Evolutionary conservation across 208 protist species (phyloP).

Genomic region (Leishmania aethiopica): DNA sequence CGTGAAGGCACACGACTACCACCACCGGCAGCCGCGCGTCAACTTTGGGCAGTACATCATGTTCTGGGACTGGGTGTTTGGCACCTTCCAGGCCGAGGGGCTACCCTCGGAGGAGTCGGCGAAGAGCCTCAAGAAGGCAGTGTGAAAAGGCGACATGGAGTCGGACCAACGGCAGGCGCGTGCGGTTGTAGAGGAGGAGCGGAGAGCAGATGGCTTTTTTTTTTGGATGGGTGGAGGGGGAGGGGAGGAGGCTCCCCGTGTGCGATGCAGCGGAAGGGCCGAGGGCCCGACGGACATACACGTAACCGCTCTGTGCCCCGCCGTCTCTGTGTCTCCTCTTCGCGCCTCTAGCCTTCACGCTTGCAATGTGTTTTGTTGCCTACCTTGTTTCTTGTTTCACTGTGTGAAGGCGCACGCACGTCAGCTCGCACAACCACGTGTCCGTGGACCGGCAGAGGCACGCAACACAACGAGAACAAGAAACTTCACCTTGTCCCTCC

Average conservation of each 20-base stretch:
- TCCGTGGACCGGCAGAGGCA: neutral
- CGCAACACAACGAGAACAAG: neutral
- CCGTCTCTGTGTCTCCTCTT: neutral
- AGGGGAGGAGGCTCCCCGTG: neutral
- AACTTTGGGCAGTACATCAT: conserved; percentile 95
- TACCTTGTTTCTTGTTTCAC: neutral
- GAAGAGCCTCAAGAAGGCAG: conserved; percentile 12
- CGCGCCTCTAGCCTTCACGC: neutral
- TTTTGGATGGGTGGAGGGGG: neutral
- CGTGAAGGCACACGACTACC: conserved; percentile 87
- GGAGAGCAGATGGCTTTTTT: neutral
- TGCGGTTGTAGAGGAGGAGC: neutral
- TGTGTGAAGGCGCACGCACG: neutral
- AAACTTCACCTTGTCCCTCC: neutral
- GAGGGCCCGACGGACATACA: neutral
- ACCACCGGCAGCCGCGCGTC: conserved; percentile 83
- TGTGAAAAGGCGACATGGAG: neutral
- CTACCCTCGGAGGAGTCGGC: conserved; percentile 28
- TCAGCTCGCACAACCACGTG: neutral
- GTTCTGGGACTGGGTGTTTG: conserved; percentile 92
- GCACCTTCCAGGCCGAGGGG: conserved; percentile 70
- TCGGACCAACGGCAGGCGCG: neutral
- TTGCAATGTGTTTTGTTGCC: neutral
- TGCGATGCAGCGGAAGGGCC: neutral
- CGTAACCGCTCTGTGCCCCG: neutral